A percentile compares a stretch with the other conserved stretches of the same genome.
These are phyloP conservation scores for Trypanosomatidae sp. DNA, from an alignment of 208 protist genomes.

Conservation along the genomic window DNA sequence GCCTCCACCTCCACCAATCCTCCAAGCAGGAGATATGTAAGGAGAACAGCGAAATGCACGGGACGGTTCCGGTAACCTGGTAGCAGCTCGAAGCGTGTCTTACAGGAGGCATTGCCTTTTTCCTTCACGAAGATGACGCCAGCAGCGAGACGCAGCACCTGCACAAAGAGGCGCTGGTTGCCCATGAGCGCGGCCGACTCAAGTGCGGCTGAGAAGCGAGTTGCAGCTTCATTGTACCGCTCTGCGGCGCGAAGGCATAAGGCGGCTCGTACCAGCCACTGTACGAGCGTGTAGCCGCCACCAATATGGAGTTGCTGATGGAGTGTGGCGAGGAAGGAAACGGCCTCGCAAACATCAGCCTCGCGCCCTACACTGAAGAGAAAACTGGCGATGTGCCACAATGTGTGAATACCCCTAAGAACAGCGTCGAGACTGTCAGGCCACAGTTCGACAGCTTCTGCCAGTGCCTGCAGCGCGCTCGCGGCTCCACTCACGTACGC, in stretches of 20 bases:
- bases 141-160: slow-evolving; percentile 58
- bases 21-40: slow-evolving; percentile 39
- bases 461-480: slow-evolving; percentile 58
- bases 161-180: slow-evolving; percentile 70
- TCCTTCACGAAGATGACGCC: slow-evolving; percentile 23
- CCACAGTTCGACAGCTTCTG: slow-evolving; percentile 66
- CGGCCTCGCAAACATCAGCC: slow-evolving; percentile 54
- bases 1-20: slow-evolving; percentile 26
- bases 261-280: slow-evolving; percentile 75
- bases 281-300: slow-evolving; percentile 58
- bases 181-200: slow-evolving; percentile 48
- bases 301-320: slow-evolving; percentile 73
- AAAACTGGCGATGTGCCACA: slow-evolving; percentile 57
- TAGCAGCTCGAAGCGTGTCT: slow-evolving; percentile 24
- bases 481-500: slow-evolving; percentile 45
- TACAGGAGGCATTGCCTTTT: slow-evolving; percentile 3
- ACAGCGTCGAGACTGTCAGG: slow-evolving; percentile 52
- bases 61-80: slow-evolving; percentile 22
- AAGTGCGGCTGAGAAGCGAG: slow-evolving; percentile 39
- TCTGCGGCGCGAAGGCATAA: slow-evolving; percentile 58
- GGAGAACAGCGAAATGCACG: slow-evolving; percentile 30
- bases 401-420: slow-evolving; percentile 43
- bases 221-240: slow-evolving; percentile 42
- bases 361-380: slow-evolving; percentile 51
- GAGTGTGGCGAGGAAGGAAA: slow-evolving; percentile 59